Percentiles rank a stretch among this genome's conserved stretches.
Conservation (phyloP, 306 rosid genomes). For the Ormosia emarginata region DNA sequence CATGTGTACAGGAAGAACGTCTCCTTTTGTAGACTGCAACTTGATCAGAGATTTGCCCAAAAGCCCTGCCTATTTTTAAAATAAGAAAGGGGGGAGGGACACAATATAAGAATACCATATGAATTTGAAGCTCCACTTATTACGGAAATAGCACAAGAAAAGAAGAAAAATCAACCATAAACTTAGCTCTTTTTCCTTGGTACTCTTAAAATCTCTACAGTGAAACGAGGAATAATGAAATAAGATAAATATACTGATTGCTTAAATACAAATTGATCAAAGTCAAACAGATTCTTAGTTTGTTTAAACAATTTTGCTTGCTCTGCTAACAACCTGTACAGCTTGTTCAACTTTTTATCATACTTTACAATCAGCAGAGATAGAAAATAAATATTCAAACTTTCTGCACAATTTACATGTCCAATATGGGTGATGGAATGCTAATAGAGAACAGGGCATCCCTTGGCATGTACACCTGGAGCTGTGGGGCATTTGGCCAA, state of each 20-base stretch:
- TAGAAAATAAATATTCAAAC: background rate
- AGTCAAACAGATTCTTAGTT: background rate
- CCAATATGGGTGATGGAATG: background rate
- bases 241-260: background rate
- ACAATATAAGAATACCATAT: slow-evolving; percentile 16
- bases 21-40: slow-evolving; percentile 80
- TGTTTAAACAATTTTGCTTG: background rate
- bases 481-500: slow-evolving; percentile 64
- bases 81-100: background rate
- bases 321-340: background rate
- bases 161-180: background rate
- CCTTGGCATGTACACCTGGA: slow-evolving; percentile 38
- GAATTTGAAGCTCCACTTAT: background rate
- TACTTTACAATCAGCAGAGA: background rate
- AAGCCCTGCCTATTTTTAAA: slow-evolving; percentile 69
- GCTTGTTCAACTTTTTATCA: background rate
- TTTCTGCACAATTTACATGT: background rate
- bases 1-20: slow-evolving; percentile 96
- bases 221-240: background rate
- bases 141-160: slow-evolving; percentile 1
- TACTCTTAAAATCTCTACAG: background rate
- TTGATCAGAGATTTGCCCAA: slow-evolving; percentile 93
- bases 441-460: slow-evolving; percentile 36
- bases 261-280: background rate
- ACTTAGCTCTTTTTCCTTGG: background rate